Conservation (phyloP, 148 eudicot species). For the Polygonum maritimum region DNA sequence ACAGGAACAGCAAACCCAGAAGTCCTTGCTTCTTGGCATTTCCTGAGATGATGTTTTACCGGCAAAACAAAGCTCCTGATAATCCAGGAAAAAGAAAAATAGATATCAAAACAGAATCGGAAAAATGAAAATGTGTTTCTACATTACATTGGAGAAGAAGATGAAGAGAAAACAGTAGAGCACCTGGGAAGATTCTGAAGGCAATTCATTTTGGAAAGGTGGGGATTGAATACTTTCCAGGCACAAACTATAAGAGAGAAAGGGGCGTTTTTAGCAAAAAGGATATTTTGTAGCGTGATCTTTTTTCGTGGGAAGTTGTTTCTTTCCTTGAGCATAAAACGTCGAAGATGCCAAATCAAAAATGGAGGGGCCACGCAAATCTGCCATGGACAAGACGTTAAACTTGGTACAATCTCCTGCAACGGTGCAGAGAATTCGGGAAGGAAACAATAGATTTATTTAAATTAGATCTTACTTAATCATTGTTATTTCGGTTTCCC, state of each 20-base stretch:
- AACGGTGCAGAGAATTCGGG: neutral
- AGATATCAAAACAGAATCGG: neutral
- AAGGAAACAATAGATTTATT: neutral
- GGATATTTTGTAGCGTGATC: neutral
- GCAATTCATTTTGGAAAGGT: neutral
- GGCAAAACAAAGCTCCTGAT: neutral
- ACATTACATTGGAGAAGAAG: neutral
- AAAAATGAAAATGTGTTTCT: neutral
- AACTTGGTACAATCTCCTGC: neutral
- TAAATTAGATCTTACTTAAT: no score
- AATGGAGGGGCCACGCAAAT: neutral
- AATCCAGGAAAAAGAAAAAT: neutral
- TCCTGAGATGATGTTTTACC: neutral
- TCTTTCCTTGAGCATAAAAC: neutral
- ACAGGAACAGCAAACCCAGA: neutral
- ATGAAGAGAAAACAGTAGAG: neutral
- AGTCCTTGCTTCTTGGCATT: neutral
- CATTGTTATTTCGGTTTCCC: no score
- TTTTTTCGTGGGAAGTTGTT: neutral
- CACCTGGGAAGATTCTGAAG: conserved; percentile 1
- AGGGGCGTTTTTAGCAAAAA: neutral
- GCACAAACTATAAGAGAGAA: neutral
- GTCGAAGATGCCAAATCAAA: neutral
- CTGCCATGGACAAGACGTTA: neutral
- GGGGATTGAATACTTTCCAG: neutral